Evolutionary conservation across 2,329 filamentous ascomycete genomes (phyloP).

Genomic region (Immersiporthe knoxdaviesiana): DNA sequence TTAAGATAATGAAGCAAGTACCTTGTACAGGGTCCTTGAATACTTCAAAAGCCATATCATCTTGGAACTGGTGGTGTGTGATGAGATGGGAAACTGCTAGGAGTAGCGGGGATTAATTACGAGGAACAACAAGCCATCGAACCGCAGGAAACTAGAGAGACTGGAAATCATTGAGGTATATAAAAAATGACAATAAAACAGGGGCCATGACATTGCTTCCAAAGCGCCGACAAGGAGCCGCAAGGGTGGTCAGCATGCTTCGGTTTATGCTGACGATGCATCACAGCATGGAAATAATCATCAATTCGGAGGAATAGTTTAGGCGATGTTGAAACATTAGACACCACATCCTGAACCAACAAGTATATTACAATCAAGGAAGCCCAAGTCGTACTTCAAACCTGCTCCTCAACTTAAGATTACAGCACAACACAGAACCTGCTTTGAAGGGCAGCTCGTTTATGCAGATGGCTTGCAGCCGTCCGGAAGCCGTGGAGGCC

Average conservation of each 20-base stretch:
- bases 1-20: neutral
- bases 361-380: neutral
- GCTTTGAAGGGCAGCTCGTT: neutral
- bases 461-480: neutral
- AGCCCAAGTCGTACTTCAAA: too few relatives aligned
- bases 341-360: neutral
- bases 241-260: neutral
- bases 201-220: neutral
- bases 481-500: neutral
- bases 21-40: neutral
- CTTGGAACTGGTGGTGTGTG: neutral
- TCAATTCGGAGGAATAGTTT: neutral
- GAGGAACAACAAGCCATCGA: too few relatives aligned
- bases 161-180: neutral
- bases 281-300: neutral
- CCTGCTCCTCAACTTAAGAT: too few relatives aligned
- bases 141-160: too few relatives aligned
- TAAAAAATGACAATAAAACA: neutral
- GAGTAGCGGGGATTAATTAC: neutral
- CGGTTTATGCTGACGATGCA: neutral
- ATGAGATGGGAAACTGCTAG: neutral
- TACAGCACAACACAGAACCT: neutral
- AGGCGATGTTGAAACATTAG: neutral
- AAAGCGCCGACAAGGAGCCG: neutral
- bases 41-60: neutral